These are phyloP conservation scores for Aspergillus sclerotialis DNA, from an alignment of 2,329 filamentous ascomycete species.

Conservation along the genomic window DNA sequence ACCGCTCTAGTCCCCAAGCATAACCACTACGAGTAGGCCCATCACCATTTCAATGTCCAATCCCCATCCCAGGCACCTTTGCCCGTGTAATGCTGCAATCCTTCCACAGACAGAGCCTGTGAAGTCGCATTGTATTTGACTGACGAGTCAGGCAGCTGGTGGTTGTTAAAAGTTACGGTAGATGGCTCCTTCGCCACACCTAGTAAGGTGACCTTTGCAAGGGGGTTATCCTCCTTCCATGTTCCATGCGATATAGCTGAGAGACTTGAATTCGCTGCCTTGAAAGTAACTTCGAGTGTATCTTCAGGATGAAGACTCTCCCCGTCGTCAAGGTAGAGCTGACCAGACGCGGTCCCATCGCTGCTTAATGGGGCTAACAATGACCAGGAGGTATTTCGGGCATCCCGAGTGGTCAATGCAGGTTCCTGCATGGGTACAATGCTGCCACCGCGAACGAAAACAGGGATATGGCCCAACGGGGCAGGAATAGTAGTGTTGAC, in stretches of 20 bases:
- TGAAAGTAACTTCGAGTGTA: constrained; percentile 47
- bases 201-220: constrained; percentile 58
- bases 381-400: constrained; percentile 59
- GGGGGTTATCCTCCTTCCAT: constrained; percentile 50
- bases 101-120: constrained; percentile 45
- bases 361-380: constrained; percentile 56
- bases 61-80: constrained; percentile 51
- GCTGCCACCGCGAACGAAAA: constrained; percentile 62
- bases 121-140: constrained; percentile 45
- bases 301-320: constrained; percentile 54
- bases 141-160: constrained; percentile 31
- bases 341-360: constrained; percentile 51
- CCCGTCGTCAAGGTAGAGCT: constrained; percentile 68
- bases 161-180: constrained; percentile 48
- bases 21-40: too few relatives aligned
- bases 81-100: constrained; percentile 43
- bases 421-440: constrained; percentile 63
- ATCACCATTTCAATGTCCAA: too few relatives aligned
- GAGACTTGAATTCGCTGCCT: constrained; percentile 32
- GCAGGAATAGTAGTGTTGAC: constrained; percentile 55
- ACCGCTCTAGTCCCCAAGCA: too few relatives aligned
- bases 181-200: constrained; percentile 43
- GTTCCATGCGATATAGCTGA: constrained; percentile 44
- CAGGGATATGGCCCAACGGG: constrained; percentile 62
- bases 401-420: constrained; percentile 58